Evolutionary conservation across 2,329 filamentous ascomycete genomes (phyloP).

Genomic region (Neofusicoccum umdonicola): DNA sequence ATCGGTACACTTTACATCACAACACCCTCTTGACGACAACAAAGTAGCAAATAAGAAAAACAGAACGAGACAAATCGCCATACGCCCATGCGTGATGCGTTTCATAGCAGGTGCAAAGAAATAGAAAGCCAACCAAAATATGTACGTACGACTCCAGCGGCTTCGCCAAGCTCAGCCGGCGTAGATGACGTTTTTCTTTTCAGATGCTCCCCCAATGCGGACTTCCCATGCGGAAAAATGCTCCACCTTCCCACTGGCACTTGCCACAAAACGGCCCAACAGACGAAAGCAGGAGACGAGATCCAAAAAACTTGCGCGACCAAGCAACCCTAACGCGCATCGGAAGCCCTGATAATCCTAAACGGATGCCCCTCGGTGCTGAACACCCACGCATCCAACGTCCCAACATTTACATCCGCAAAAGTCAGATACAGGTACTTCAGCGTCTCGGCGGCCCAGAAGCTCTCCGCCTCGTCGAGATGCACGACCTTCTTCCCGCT

Average conservation of each 20-base stretch:
- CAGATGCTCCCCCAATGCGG: not conserved
- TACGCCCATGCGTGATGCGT: not conserved
- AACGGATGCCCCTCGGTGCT: slow-evolving; percentile 45
- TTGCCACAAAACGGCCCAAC: not conserved
- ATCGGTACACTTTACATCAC: not conserved
- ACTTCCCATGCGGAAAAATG: no score
- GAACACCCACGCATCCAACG: slow-evolving; percentile 43
- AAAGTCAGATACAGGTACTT: slow-evolving; percentile 44
- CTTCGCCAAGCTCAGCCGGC: not conserved
- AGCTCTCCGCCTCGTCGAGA: slow-evolving; percentile 40
- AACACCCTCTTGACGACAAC: not conserved
- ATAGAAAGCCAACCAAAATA: not conserved
- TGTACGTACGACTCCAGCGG: not conserved
- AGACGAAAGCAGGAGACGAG: not conserved
- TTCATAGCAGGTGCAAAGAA: not conserved
- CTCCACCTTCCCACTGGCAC: no score
- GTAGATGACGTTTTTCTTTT: not conserved
- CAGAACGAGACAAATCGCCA: not conserved
- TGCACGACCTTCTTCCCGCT: slow-evolving; percentile 26
- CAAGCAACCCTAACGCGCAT: not conserved
- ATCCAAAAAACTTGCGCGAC: not conserved
- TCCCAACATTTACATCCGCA: slow-evolving; percentile 33
- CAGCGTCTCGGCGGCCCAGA: slow-evolving; percentile 41
- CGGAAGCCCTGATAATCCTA: slow-evolving; percentile 31
- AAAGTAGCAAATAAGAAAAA: not conserved